phyloP scores from a whole-genome alignment of 768 basidiomycete genomes.

The Rhodosporidiobolus sp. region DNA sequence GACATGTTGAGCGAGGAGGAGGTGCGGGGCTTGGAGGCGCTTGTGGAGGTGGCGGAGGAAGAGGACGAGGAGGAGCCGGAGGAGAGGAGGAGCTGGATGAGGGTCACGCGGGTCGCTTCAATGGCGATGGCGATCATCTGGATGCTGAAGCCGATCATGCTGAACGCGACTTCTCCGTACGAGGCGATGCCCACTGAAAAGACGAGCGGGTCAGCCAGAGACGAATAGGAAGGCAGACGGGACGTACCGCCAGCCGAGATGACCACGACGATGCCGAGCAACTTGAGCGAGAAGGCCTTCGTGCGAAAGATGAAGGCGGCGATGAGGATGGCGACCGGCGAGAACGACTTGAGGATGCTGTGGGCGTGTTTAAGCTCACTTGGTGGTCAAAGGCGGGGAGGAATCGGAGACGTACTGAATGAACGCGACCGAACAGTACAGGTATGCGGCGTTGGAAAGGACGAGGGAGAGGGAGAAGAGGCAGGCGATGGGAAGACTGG shows the following conservation, averaged over 20 bases:
- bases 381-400: not conserved
- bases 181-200: slow-evolving; percentile 68
- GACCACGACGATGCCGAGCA: slow-evolving; percentile 43
- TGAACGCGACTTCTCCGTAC: slow-evolving; percentile 75
- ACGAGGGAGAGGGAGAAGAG: slow-evolving; percentile 88
- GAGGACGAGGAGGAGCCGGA: not conserved
- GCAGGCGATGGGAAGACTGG: slow-evolving; percentile 86
- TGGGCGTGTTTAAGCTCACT: not conserved
- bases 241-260: slow-evolving; percentile 18
- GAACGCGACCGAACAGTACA: slow-evolving; percentile 47
- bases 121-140: slow-evolving; percentile 72
- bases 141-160: slow-evolving; percentile 65
- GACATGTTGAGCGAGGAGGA: slow-evolving; percentile 61
- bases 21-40: not conserved
- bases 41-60: not conserved
- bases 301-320: slow-evolving; percentile 61
- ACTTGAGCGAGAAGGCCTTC: slow-evolving; percentile 18
- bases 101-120: slow-evolving; percentile 86
- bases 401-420: slow-evolving; percentile 21
- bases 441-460: slow-evolving; percentile 84
- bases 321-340: slow-evolving; percentile 79
- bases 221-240: too few species aligned
- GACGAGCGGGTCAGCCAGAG: too few species aligned
- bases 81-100: slow-evolving; percentile 80
- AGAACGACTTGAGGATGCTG: slow-evolving; percentile 83